These are phyloP conservation scores for Antrodiella citrinella DNA, from an alignment of 768 basidiomycete genomes.

Conservation along the genomic window DNA sequence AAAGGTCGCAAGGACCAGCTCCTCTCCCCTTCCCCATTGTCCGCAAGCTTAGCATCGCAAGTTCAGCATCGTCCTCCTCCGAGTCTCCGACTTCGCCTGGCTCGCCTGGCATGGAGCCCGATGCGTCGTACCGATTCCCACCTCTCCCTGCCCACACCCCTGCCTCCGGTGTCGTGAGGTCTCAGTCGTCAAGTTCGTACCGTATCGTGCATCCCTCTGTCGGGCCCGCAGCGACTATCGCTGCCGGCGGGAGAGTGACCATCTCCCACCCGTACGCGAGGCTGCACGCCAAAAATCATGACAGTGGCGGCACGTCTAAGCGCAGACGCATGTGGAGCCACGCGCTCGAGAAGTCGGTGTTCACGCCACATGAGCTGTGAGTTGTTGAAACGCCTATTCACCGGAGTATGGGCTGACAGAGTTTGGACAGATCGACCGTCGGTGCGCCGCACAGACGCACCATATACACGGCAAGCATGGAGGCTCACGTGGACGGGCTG, in stretches of 20 bases:
- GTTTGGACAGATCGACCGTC: slow-evolving; percentile 43
- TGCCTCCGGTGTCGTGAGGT: background rate
- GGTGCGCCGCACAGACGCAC: slow-evolving; percentile 61
- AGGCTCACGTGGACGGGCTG: slow-evolving; percentile 62
- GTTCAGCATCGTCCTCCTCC: background rate
- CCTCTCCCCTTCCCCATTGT: background rate
- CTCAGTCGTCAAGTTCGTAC: background rate
- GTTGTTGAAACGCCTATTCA: slow-evolving; percentile 19
- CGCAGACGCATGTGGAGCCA: slow-evolving; percentile 75
- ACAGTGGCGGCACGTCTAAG: slow-evolving; percentile 41
- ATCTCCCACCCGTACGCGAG: slow-evolving; percentile 65
- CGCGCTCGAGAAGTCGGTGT: slow-evolving; percentile 64
- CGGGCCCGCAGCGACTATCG: slow-evolving; percentile 3
- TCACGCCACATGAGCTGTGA: slow-evolving; percentile 59
- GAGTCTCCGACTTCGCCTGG: background rate
- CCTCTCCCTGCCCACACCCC: background rate
- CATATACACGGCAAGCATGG: slow-evolving; percentile 65
- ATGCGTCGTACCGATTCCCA: slow-evolving; percentile 1
- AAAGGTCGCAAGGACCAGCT: too few relatives aligned
- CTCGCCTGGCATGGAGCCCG: background rate
- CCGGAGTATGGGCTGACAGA: too few relatives aligned
- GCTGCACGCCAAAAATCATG: slow-evolving; percentile 43
- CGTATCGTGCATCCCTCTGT: background rate
- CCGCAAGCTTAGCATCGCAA: background rate
- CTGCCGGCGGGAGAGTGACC: slow-evolving; percentile 7